Conservation (phyloP, 1,284 basidiomycete species). For the Bondarzewia mesenterica region DNA sequence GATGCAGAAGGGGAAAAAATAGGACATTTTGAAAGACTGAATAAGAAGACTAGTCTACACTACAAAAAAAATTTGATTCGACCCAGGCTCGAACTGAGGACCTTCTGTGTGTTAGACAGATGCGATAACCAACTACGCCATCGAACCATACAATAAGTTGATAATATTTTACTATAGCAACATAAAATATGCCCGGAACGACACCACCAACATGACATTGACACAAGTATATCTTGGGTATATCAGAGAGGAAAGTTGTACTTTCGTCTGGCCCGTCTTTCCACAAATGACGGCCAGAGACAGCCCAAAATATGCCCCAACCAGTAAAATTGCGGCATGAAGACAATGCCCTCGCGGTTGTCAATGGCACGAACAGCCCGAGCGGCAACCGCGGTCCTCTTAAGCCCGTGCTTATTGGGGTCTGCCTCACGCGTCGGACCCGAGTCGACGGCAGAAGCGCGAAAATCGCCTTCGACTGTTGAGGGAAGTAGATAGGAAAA, state of each 20-base stretch:
- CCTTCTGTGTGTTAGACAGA: constrained; percentile 68
- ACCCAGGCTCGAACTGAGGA: constrained; percentile 52
- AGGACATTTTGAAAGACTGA: too few relatives aligned
- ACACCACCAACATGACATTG: too few relatives aligned
- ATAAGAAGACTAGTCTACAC: too few relatives aligned
- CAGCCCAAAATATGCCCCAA: constrained; percentile 50
- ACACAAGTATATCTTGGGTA: too few relatives aligned
- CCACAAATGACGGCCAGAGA: constrained; percentile 49
- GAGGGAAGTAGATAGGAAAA: constrained; percentile 54
- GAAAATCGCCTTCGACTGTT: constrained; percentile 73
- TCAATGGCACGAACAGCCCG: constrained; percentile 56
- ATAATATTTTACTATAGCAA: too few relatives aligned
- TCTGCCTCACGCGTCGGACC: constrained; percentile 43
- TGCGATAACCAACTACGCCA: constrained; percentile 80
- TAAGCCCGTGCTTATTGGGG: constrained; percentile 49
- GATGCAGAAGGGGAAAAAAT: too few relatives aligned
- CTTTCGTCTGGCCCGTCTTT: constrained; percentile 49
- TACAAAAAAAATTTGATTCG: too few relatives aligned
- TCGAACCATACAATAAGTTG: constrained; percentile 36
- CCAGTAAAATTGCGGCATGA: constrained; percentile 36
- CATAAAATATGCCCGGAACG: too few relatives aligned
- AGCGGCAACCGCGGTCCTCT: constrained; percentile 43
- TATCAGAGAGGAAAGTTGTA: constrained; percentile 38
- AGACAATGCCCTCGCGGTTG: constrained; percentile 41
- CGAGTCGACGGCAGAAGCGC: constrained; percentile 64